Conservation (phyloP, 78 protist species). For the Dictyostelium discoideum region DNA sequence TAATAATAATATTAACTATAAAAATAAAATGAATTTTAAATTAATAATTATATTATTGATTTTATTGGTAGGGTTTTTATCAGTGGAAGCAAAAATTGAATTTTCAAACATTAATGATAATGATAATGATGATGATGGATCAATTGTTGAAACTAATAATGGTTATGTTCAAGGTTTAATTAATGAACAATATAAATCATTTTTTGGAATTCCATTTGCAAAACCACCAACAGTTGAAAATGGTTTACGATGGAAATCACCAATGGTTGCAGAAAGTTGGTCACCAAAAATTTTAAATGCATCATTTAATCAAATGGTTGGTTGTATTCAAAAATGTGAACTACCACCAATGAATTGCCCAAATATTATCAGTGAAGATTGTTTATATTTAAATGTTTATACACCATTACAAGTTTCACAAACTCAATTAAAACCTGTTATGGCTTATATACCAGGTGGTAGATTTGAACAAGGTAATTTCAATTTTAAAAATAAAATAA, state of each 20-base stretch:
- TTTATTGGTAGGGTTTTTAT: not conserved
- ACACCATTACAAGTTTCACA: conserved; percentile 22
- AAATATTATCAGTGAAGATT: conserved; percentile 56
- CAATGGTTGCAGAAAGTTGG: conserved; percentile 14
- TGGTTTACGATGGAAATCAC: conserved; percentile 53
- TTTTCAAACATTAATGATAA: not conserved
- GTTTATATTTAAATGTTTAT: conserved; percentile 79
- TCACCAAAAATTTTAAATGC: conserved; percentile 59
- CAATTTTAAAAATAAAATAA: not conserved
- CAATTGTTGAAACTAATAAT: not conserved
- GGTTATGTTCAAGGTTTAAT: not conserved
- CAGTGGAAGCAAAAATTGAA: not conserved
- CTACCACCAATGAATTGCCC: conserved; percentile 54
- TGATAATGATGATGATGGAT: not conserved
- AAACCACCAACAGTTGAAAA: conserved; percentile 33
- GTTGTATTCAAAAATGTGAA: conserved; percentile 13
- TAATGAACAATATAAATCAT: not conserved
- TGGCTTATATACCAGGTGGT: conserved; percentile 58
- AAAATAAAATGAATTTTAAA: not conserved
- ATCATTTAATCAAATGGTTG: not conserved
- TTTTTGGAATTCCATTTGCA: conserved; percentile 46
- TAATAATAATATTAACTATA: too few species aligned
- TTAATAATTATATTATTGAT: not conserved
- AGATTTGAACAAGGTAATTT: conserved; percentile 24
- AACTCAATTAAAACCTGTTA: conserved; percentile 21